Percentiles rank a stretch among this genome's conserved stretches.
Conservation (phyloP, 176 grass and related monocot species). For the Musa beccarii region DNA sequence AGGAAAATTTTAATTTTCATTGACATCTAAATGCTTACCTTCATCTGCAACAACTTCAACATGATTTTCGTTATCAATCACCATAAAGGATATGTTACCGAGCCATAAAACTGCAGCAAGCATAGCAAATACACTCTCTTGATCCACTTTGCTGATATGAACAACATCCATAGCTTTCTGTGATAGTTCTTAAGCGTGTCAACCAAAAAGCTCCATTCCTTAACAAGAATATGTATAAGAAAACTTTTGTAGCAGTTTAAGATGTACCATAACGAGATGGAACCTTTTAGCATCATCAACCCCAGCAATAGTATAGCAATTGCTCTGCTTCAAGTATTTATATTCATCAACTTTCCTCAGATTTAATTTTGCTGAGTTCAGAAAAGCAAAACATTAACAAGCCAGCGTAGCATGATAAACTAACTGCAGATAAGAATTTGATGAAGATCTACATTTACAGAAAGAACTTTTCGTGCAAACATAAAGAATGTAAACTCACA, state of each 20-base stretch:
- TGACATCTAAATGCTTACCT: conserved; percentile 35
- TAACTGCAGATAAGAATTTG: not conserved
- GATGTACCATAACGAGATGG: conserved; percentile 50
- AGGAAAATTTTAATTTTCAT: not conserved
- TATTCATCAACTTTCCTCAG: conserved; percentile 84
- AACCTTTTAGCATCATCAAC: conserved; percentile 98
- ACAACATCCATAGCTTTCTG: conserved; percentile 95
- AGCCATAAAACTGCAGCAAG: conserved; percentile 85
- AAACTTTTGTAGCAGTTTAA: conserved; percentile 2
- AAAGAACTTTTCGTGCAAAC: not conserved
- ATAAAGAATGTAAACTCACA: not conserved
- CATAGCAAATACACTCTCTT: conserved; percentile 84
- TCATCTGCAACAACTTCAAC: conserved; percentile 83
- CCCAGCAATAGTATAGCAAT: conserved; percentile 74
- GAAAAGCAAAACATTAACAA: conserved; percentile 24
- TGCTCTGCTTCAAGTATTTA: conserved; percentile 97
- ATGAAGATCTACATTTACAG: not conserved
- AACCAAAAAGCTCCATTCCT: not conserved
- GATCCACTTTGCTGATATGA: conserved; percentile 93
- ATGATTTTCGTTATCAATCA: conserved; percentile 96
- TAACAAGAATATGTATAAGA: conserved; percentile 16
- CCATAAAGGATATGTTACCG: conserved; percentile 79
- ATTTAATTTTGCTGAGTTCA: conserved; percentile 79
- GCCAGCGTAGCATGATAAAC: not conserved
- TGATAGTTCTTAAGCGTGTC: conserved; percentile 17